phyloP scores from a whole-genome alignment of 1,139 yeast genomes.

The Taphrina flavorubra region DNA sequence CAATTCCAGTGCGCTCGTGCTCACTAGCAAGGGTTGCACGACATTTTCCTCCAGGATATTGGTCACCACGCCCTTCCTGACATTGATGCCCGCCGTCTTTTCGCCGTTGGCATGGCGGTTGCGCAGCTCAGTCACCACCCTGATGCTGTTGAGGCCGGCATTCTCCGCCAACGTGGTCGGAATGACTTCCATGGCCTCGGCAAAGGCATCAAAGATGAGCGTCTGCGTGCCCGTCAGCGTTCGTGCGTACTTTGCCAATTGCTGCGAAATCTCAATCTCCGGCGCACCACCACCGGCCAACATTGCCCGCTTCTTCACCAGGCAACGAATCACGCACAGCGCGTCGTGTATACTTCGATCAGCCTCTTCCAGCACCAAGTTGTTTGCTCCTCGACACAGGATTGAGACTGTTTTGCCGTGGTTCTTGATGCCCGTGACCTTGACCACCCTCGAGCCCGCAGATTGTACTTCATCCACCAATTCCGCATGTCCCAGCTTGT shows the following conservation, averaged over 20 bases:
- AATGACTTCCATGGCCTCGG: slow-evolving; percentile 91
- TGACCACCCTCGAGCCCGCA: slow-evolving; percentile 89
- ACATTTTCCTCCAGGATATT: slow-evolving; percentile 94
- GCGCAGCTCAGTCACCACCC: slow-evolving; percentile 92
- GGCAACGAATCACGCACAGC: slow-evolving; percentile 91
- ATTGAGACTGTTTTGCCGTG: slow-evolving; percentile 81
- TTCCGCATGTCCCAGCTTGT: slow-evolving; percentile 89
- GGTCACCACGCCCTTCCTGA: slow-evolving; percentile 89
- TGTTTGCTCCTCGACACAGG: slow-evolving; percentile 93
- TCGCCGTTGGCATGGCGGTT: slow-evolving; percentile 92
- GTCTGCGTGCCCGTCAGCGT: slow-evolving; percentile 88
- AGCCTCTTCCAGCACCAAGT: slow-evolving; percentile 86
- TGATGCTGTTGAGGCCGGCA: slow-evolving; percentile 94
- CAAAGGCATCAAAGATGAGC: slow-evolving; percentile 93
- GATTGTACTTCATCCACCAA: slow-evolving; percentile 89
- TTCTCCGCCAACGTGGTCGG: slow-evolving; percentile 98
- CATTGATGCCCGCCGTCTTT: slow-evolving; percentile 92
- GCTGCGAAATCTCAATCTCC: slow-evolving; percentile 89
- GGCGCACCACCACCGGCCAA: slow-evolving; percentile 99
- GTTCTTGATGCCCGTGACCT: slow-evolving; percentile 82
- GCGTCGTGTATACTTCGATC: slow-evolving; percentile 98
- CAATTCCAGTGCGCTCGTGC: slow-evolving; percentile 88
- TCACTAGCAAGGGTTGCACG: slow-evolving; percentile 92
- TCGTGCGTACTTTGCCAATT: slow-evolving; percentile 76
- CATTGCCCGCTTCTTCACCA: slow-evolving; percentile 90